Evolutionary conservation across 345 rosid species (phyloP), one percentile per base, ranked within the genome.

Genomic region (Gossypioides kirkii): DNA sequence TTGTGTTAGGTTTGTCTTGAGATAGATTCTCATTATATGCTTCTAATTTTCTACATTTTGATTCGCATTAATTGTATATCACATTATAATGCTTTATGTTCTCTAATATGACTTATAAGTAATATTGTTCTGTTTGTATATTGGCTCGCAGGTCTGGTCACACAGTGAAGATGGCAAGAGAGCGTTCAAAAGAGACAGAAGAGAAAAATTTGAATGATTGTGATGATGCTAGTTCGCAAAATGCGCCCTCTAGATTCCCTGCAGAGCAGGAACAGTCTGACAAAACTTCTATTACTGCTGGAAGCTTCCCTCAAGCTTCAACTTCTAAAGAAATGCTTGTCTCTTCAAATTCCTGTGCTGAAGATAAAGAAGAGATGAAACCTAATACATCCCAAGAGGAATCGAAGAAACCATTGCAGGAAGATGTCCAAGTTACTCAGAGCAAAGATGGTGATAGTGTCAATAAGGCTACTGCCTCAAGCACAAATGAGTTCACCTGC

Each of bases 261-360:
- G 90, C 65, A 72, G 98, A 91, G 47, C 93, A 86, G 64, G 96
- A 81, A 76, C 93, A 88, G 85, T 93, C 97, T 65, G 80, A 77
- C 59, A 91, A 87, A 77, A 86, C 98, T 74, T 93, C 98, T 60
- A 86, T 90, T 72, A 90, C 97, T 82, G 80, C 82, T 71, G 92
- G 94, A 79, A 93, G 97, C 94, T 93, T 86, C 72, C 96, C 94
- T 67, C 94, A 85, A 67, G 95, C 82, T 84, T 76, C 94, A 79
- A 82, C 95, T 81, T 93, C 96, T 63, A 94, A 93, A 83, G 98
- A 89, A 74, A 81, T 76, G 72, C 77, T 80, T 55, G 49, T 80
- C 61, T 73, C 87, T 47, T 70, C 83, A 78, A 86, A 82, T 79
- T 70, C 62, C 76, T 58, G 76, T 42, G 79, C 64, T 63, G 81